Conservation (phyloP, 2,329 filamentous ascomycete genomes). For the Plectosphaerella sp. region DNA sequence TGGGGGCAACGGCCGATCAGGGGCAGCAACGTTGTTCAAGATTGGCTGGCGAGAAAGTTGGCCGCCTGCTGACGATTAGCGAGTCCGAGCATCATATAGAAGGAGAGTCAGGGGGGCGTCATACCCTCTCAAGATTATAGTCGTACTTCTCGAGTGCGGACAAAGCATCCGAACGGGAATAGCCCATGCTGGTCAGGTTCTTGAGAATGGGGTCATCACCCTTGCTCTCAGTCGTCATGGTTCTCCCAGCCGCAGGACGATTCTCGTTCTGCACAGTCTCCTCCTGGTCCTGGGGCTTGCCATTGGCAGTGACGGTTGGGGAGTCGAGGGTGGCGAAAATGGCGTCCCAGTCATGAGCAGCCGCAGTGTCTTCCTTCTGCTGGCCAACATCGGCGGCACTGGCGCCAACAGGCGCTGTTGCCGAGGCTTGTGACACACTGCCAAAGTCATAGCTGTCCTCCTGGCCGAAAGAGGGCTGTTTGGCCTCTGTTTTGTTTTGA, state of each 20-base stretch:
- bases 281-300: not conserved
- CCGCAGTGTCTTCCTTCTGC: constrained; percentile 30
- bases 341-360: constrained; percentile 85
- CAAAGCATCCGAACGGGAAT: constrained; percentile 67
- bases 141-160: constrained; percentile 88
- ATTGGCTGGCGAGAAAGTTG: constrained; percentile 52
- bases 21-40: constrained; percentile 22
- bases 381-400: constrained; percentile 25
- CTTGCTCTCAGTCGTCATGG: constrained; percentile 67
- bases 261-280: constrained; percentile 15
- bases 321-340: constrained; percentile 81
- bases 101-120: constrained; percentile 24
- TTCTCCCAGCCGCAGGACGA: constrained; percentile 47
- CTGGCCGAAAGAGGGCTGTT: constrained; percentile 37
- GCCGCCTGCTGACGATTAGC: constrained; percentile 35
- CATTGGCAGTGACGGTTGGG: constrained; percentile 23
- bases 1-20: no score
- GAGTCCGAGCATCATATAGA: not conserved
- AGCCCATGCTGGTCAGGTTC: constrained; percentile 86
- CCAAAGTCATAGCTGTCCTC: constrained; percentile 59
- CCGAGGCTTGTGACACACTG: constrained; percentile 32
- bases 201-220: constrained; percentile 92
- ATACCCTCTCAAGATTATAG: constrained; percentile 91
- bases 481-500: constrained; percentile 49
- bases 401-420: constrained; percentile 24